Conservation (phyloP, 2,329 filamentous ascomycete genomes). For the Trichoderma hamatum region DNA sequence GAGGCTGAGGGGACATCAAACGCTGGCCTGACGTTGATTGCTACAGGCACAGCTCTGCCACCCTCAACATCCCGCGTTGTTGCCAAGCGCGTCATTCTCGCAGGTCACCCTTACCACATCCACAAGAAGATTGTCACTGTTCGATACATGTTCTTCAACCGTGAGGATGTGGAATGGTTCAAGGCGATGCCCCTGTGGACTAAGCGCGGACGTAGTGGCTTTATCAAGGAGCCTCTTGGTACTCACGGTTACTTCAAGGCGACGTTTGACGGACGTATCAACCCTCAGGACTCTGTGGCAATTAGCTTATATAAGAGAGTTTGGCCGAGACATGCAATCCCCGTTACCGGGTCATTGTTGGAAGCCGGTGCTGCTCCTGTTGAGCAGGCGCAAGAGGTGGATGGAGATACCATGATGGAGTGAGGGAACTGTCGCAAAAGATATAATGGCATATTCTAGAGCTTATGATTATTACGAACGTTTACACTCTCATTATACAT, state of each 20-base stretch:
- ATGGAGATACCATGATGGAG: slow-evolving; percentile 29
- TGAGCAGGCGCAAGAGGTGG: slow-evolving; percentile 3
- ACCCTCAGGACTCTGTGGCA: slow-evolving; percentile 90
- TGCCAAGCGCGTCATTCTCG: slow-evolving; percentile 90
- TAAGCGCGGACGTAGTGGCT: slow-evolving; percentile 81
- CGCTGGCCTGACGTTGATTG: slow-evolving; percentile 71
- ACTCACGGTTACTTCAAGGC: slow-evolving; percentile 99
- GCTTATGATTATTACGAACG: slow-evolving; percentile 26
- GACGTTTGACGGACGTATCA: slow-evolving; percentile 93
- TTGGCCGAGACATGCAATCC: slow-evolving; percentile 71
- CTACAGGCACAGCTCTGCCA: slow-evolving; percentile 82
- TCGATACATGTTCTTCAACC: slow-evolving; percentile 99
- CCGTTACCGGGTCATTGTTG: slow-evolving; percentile 49
- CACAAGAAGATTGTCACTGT: slow-evolving; percentile 97
- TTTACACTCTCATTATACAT: background rate
- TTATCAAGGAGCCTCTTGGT: slow-evolving; percentile 89
- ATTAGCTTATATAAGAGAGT: slow-evolving; percentile 87
- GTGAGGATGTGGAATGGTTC: slow-evolving; percentile 95
- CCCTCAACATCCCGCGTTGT: slow-evolving; percentile 78
- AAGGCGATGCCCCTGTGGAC: slow-evolving; percentile 96
- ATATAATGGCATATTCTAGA: slow-evolving; percentile 16
- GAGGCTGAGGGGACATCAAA: slow-evolving; percentile 46
- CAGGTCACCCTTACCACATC: slow-evolving; percentile 97
- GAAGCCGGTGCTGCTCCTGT: slow-evolving; percentile 35
- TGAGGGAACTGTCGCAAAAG: background rate